Evolutionary conservation across 768 basidiomycete species (phyloP).

Genomic region (Chalciporus piperatus): DNA sequence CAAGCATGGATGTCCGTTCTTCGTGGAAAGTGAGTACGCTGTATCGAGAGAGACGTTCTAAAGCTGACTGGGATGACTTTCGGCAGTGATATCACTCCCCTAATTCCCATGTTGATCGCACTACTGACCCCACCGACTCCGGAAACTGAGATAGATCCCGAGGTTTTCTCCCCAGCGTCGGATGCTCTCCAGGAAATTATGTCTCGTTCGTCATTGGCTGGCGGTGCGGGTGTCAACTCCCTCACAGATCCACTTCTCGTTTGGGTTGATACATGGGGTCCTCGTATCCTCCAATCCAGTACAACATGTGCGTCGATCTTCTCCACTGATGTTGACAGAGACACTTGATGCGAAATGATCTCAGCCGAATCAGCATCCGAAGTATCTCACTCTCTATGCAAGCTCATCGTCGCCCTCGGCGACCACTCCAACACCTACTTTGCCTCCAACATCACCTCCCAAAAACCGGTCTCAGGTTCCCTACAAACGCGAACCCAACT

Average conservation of each 20-base stretch:
- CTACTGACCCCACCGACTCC: constrained; percentile 34
- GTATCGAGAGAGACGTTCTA: not conserved
- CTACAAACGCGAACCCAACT: constrained; percentile 46
- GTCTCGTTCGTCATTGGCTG: constrained; percentile 66
- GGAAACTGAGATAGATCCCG: constrained; percentile 40
- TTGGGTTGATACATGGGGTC: constrained; percentile 65
- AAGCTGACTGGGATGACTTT: constrained; percentile 1
- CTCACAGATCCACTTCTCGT: constrained; percentile 85
- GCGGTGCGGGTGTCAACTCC: constrained; percentile 64
- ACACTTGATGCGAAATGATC: constrained; percentile 9
- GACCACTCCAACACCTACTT: constrained; percentile 85
- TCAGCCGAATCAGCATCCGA: constrained; percentile 41
- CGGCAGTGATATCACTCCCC: constrained; percentile 61
- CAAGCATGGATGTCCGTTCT: constrained; percentile 80
- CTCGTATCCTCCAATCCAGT: constrained; percentile 40
- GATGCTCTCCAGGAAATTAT: constrained; percentile 78
- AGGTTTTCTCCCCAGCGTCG: constrained; percentile 60
- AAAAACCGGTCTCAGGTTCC: constrained; percentile 31
- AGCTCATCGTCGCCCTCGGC: constrained; percentile 75
- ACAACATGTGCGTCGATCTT: constrained; percentile 32
- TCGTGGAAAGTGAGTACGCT: constrained; percentile 55
- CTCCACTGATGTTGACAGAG: not conserved
- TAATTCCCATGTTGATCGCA: constrained; percentile 64
- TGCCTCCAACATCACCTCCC: constrained; percentile 61
- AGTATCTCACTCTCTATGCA: constrained; percentile 70